Evolutionary conservation across 2,329 filamentous ascomycete genomes (phyloP).

Genomic region (Teratosphaeria viscida): DNA sequence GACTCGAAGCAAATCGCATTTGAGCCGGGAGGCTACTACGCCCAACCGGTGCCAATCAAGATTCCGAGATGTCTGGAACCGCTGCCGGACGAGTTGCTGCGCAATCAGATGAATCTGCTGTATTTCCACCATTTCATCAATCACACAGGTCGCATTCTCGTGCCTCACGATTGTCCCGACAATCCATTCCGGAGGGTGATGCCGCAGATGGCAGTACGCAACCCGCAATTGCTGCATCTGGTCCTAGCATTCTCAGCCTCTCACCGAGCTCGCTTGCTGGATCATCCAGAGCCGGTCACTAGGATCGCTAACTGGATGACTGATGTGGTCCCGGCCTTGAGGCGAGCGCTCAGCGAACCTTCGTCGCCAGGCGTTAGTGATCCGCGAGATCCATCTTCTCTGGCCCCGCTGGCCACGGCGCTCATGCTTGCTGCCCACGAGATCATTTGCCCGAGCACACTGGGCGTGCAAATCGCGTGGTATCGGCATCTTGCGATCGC

Average conservation of each 20-base stretch:
- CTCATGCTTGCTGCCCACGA: slow-evolving; percentile 79
- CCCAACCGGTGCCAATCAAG: slow-evolving; percentile 54
- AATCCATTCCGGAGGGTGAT: slow-evolving; percentile 52
- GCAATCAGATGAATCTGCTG: slow-evolving; percentile 72
- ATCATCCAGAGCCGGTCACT: slow-evolving; percentile 62
- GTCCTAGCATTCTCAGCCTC: slow-evolving; percentile 76
- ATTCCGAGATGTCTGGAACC: slow-evolving; percentile 48
- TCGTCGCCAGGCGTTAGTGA: slow-evolving; percentile 14
- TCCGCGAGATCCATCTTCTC: slow-evolving; percentile 51
- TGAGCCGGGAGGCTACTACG: slow-evolving; percentile 57
- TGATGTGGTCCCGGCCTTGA: slow-evolving; percentile 64
- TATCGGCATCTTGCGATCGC: slow-evolving; percentile 68
- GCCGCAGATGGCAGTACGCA: slow-evolving; percentile 56
- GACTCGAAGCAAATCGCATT: slow-evolving; percentile 38
- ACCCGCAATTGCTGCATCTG: slow-evolving; percentile 63
- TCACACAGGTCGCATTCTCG: slow-evolving; percentile 61
- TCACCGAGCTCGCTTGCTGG: slow-evolving; percentile 64
- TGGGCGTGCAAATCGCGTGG: slow-evolving; percentile 73
- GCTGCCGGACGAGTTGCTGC: slow-evolving; percentile 46
- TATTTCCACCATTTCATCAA: slow-evolving; percentile 68
- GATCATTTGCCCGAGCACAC: slow-evolving; percentile 71
- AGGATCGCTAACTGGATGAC: slow-evolving; percentile 73
- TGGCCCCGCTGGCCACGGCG: slow-evolving; percentile 65
- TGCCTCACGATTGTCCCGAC: slow-evolving; percentile 51
- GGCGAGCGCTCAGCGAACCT: slow-evolving; percentile 45